Conservation (phyloP, 2,329 filamentous ascomycete genomes). For the Celoporthe dispersa region DNA sequence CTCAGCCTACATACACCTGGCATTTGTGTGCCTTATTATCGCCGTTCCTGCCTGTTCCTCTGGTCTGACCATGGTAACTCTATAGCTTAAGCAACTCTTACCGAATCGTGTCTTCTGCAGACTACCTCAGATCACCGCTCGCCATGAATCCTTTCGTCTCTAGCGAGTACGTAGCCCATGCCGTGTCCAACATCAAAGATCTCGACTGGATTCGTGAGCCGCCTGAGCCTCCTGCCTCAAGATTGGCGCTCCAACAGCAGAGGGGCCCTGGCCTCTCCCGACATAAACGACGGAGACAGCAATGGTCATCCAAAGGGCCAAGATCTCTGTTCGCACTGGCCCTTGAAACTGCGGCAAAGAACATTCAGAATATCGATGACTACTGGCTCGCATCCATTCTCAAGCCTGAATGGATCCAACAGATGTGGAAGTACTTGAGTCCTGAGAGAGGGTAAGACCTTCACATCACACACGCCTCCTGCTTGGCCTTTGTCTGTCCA, state of each 20-base stretch:
- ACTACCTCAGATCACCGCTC: background rate
- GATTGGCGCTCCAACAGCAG: background rate
- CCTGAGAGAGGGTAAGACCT: background rate
- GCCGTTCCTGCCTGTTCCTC: background rate
- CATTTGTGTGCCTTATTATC: background rate
- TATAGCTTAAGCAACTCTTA: background rate
- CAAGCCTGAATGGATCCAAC: background rate
- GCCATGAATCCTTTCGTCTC: conserved; percentile 20
- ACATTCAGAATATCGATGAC: background rate
- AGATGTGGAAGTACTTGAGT: conserved; percentile 2
- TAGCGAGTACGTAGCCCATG: conserved; percentile 17
- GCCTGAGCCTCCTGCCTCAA: background rate
- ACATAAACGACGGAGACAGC: no score
- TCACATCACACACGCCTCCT: background rate
- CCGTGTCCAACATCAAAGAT: conserved; percentile 18
- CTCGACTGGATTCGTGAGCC: conserved; percentile 13
- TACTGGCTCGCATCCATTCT: background rate
- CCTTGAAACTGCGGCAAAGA: conserved; percentile 5
- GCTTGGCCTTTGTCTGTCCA: background rate
- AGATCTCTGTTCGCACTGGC: background rate
- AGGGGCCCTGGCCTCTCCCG: no score
- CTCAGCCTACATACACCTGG: background rate
- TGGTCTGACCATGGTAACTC: background rate
- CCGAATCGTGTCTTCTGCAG: background rate
- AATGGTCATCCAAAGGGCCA: background rate